These are phyloP conservation scores for Fragilariopsis cylindrus DNA, from an alignment of 108 stramenopile genomes.

Conservation along the genomic window DNA sequence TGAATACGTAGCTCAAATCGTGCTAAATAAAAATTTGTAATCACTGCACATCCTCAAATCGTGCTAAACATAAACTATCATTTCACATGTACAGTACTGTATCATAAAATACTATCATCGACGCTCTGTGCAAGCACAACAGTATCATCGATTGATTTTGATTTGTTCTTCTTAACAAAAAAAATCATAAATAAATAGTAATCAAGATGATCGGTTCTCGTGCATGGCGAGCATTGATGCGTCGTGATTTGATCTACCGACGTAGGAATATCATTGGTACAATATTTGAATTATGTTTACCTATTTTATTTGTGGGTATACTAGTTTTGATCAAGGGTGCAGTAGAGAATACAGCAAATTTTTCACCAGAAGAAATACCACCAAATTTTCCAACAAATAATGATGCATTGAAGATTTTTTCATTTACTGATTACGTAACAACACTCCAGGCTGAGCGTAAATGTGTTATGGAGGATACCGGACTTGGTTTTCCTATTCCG, in stretches of 20 bases:
- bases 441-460: constrained; percentile 59
- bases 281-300: constrained; percentile 71
- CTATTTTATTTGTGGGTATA: constrained; percentile 60
- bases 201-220: constrained; percentile 36
- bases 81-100: too few species aligned
- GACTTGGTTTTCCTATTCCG: too few species aligned
- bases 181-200: too few species aligned
- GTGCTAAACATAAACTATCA: too few species aligned
- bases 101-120: too few species aligned
- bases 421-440: constrained; percentile 70
- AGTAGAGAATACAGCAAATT: constrained; percentile 44
- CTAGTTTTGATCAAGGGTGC: constrained; percentile 63
- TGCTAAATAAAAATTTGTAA: too few species aligned
- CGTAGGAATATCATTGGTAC: constrained; percentile 62
- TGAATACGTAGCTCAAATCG: too few species aligned
- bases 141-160: too few species aligned
- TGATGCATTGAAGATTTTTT: constrained; percentile 49
- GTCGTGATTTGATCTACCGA: constrained; percentile 75
- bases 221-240: constrained; percentile 70
- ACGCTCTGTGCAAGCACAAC: too few species aligned
- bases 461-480: constrained; percentile 22
- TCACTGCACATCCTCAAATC: too few species aligned
- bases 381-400: constrained; percentile 44
- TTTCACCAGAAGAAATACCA: constrained; percentile 44
- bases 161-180: too few species aligned